phyloP scores from a whole-genome alignment of 2,329 filamentous ascomycete genomes.

The Chaetomium sp. region DNA sequence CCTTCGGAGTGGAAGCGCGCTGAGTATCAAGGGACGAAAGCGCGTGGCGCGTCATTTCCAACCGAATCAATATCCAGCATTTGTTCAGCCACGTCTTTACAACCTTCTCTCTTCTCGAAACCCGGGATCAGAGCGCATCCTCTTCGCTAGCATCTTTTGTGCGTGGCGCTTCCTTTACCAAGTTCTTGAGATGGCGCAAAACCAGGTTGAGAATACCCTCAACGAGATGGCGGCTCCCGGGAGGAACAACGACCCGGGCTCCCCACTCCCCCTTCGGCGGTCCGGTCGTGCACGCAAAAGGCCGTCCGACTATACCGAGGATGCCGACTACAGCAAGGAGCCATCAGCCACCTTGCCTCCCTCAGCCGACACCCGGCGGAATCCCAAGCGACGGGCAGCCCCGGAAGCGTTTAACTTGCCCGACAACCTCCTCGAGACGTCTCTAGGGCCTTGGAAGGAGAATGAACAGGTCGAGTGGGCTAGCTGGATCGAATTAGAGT shows the following conservation, averaged over 20 bases:
- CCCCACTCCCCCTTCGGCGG: conserved; percentile 22
- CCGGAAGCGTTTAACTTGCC: conserved; percentile 39
- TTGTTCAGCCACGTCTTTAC: not conserved
- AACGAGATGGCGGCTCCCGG: not conserved
- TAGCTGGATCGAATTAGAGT: conserved; percentile 84
- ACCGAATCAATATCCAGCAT: not conserved
- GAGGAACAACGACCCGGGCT: not conserved
- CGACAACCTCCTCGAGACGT: conserved; percentile 49
- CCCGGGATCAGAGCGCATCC: not conserved
- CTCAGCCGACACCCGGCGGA: conserved; percentile 19
- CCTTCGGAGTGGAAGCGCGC: not conserved
- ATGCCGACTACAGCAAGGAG: conserved; percentile 4
- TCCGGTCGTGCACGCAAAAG: conserved; percentile 28
- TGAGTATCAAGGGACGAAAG: not conserved
- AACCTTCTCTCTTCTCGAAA: not conserved
- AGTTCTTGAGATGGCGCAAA: not conserved
- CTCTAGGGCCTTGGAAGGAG: conserved; percentile 51
- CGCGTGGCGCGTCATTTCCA: not conserved
- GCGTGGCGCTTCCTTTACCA: not conserved
- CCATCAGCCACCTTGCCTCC: not conserved
- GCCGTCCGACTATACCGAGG: conserved; percentile 5
- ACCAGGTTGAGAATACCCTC: not conserved
- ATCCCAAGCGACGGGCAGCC: conserved; percentile 34
- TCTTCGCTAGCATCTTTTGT: not conserved
- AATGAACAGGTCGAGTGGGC: conserved; percentile 64